Conservation (phyloP, 768 basidiomycete genomes). For the Pleurotus citrinopileatus region DNA sequence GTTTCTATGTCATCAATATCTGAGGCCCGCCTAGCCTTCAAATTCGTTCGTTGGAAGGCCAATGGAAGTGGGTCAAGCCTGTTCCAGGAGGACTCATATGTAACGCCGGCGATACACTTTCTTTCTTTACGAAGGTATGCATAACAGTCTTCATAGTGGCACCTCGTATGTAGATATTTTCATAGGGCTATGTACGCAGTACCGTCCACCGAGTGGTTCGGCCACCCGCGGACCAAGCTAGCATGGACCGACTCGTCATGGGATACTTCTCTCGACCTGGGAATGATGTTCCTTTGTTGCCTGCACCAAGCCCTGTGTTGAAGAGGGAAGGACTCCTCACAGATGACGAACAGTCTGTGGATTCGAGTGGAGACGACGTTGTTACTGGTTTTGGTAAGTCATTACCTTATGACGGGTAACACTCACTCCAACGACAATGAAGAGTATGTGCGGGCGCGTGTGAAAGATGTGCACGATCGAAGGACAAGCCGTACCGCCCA, state of each 20-base stretch:
- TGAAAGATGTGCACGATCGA: slow-evolving; percentile 16
- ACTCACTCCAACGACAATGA: not conserved
- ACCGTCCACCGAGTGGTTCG: slow-evolving; percentile 48
- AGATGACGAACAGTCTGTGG: slow-evolving; percentile 16
- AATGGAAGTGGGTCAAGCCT: slow-evolving; percentile 34
- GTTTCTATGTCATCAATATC: not conserved
- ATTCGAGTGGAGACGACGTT: slow-evolving; percentile 11
- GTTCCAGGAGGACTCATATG: slow-evolving; percentile 29
- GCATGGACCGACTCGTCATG: slow-evolving; percentile 37
- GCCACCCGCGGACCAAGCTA: slow-evolving; percentile 43
- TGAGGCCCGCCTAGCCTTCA: slow-evolving; percentile 30
- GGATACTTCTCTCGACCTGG: slow-evolving; percentile 45
- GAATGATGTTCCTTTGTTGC: slow-evolving; percentile 33
- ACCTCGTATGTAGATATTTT: not conserved
- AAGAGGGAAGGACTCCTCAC: slow-evolving; percentile 30
- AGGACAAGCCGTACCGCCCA: slow-evolving; percentile 10
- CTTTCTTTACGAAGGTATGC: slow-evolving; percentile 33
- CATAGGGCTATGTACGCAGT: slow-evolving; percentile 41
- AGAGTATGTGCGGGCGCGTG: slow-evolving; percentile 19
- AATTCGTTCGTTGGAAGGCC: slow-evolving; percentile 29
- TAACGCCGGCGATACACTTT: slow-evolving; percentile 37
- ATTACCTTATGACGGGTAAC: not conserved
- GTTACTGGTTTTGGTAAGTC: slow-evolving; percentile 20
- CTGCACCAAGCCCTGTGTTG: slow-evolving; percentile 39
- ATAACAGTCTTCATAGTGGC: not conserved